A percentile compares a stretch with the other conserved stretches of the same genome.
phyloP scores from a whole-genome alignment of 1,284 basidiomycete genomes.

The Taiwanofungus camphoratus region DNA sequence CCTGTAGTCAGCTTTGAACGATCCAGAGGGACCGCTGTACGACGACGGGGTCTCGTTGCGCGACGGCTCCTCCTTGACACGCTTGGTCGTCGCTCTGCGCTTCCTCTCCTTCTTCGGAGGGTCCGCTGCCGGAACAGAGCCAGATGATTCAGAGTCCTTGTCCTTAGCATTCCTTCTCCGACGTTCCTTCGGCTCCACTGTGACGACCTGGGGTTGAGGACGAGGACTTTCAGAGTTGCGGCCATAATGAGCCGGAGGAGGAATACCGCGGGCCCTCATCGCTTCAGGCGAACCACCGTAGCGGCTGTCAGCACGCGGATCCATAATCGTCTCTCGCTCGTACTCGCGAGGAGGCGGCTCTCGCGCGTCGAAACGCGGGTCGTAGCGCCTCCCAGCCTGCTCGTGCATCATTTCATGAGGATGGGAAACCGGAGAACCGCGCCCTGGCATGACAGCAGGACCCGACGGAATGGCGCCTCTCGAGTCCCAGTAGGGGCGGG shows the following conservation, averaged over 20 bases:
- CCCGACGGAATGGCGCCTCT: conserved; percentile 12
- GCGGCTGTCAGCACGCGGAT: conserved; percentile 21
- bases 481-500: conserved; percentile 24
- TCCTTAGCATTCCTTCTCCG: conserved; percentile 29
- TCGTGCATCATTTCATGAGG: conserved; percentile 22
- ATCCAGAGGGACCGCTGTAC: conserved; percentile 19
- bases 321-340: conserved; percentile 18
- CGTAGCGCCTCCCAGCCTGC: conserved; percentile 25
- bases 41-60: conserved; percentile 26
- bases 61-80: conserved; percentile 32
- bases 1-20: conserved; percentile 35
- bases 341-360: conserved; percentile 22
- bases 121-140: conserved; percentile 18
- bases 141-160: conserved; percentile 36
- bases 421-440: conserved; percentile 15
- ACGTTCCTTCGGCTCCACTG: conserved; percentile 26
- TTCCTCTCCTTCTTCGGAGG: conserved; percentile 39
- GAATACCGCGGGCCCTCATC: conserved; percentile 22
- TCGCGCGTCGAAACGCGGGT: conserved; percentile 29
- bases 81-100: conserved; percentile 31
- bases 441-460: conserved; percentile 16
- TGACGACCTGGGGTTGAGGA: conserved; percentile 23
- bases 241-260: conserved; percentile 19
- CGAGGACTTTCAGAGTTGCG: conserved; percentile 40
- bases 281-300: conserved; percentile 30